Conservation (phyloP, 192 early-diverging fungal genomes). For the Coemansia sp. region DNA sequence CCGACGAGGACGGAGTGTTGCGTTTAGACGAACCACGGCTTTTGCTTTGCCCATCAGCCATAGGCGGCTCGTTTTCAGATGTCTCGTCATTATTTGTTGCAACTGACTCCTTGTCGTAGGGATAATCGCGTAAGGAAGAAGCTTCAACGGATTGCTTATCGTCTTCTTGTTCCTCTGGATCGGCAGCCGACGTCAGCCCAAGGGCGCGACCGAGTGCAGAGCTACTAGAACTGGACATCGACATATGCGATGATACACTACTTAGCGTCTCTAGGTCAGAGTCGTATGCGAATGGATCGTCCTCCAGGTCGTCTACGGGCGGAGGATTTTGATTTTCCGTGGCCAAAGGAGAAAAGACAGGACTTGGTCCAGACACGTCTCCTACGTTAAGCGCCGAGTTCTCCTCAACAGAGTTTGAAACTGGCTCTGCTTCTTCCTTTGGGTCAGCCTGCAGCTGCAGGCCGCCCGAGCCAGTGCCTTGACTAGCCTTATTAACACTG, state of each 20-base stretch:
- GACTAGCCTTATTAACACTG: conserved; percentile 5
- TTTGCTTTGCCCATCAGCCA: neutral
- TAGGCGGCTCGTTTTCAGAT: neutral
- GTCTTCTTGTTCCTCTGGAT: conserved; percentile 11
- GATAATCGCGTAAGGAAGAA: neutral
- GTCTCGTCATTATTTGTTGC: neutral
- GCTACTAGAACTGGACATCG: conserved; percentile 37
- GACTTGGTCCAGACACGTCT: neutral
- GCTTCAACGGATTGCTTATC: neutral
- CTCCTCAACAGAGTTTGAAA: neutral
- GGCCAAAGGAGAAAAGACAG: neutral
- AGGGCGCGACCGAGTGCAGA: conserved; percentile 28
- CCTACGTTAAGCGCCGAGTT: neutral
- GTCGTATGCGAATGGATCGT: conserved; percentile 55
- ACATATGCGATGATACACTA: conserved; percentile 52
- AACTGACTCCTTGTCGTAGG: neutral
- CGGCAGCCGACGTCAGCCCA: neutral
- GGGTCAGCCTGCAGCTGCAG: neutral
- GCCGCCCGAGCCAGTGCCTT: neutral
- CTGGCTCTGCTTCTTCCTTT: neutral
- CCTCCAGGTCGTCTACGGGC: conserved; percentile 15
- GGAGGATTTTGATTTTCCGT: neutral
- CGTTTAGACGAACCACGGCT: conserved; percentile 1
- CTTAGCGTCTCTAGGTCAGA: conserved; percentile 54
- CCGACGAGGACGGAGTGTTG: neutral